Evolutionary conservation across 306 rosid species (phyloP).

Genomic region (Trifolium fragiferum): DNA sequence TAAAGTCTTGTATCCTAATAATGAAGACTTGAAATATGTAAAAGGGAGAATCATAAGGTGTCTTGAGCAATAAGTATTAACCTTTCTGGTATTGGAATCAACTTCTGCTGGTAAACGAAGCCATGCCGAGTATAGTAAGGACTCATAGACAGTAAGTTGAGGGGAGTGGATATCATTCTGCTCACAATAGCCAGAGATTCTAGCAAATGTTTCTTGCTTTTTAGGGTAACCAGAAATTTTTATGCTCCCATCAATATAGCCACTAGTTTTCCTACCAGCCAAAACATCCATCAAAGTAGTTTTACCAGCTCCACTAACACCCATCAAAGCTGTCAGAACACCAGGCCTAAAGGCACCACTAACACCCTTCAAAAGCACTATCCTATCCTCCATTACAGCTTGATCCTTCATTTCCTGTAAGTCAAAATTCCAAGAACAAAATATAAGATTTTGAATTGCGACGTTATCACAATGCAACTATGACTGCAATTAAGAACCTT

Average conservation of each 20-base stretch:
- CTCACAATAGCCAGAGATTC: neutral
- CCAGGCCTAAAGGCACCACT: neutral
- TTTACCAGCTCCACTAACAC: neutral
- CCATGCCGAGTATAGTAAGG: neutral
- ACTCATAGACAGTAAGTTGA: neutral
- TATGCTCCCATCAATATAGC: neutral
- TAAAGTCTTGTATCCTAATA: no score
- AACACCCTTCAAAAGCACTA: neutral
- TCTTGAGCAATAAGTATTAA: neutral
- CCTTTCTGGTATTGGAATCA: neutral
- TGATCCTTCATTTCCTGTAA: neutral
- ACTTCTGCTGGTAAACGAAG: neutral
- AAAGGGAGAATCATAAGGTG: neutral
- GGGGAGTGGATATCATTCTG: conserved; percentile 3
- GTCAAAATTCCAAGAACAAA: neutral
- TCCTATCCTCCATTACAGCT: neutral
- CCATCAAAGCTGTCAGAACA: neutral
- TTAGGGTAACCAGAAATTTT: neutral
- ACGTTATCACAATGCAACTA: neutral
- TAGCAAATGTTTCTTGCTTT: neutral
- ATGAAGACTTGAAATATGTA: no score
- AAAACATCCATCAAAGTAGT: neutral
- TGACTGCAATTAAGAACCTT: neutral
- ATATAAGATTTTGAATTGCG: neutral
- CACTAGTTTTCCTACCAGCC: neutral